Base-by-base conservation (phyloP, 805 yeast species). In the Metahyphopichia silvanorum region DNA sequence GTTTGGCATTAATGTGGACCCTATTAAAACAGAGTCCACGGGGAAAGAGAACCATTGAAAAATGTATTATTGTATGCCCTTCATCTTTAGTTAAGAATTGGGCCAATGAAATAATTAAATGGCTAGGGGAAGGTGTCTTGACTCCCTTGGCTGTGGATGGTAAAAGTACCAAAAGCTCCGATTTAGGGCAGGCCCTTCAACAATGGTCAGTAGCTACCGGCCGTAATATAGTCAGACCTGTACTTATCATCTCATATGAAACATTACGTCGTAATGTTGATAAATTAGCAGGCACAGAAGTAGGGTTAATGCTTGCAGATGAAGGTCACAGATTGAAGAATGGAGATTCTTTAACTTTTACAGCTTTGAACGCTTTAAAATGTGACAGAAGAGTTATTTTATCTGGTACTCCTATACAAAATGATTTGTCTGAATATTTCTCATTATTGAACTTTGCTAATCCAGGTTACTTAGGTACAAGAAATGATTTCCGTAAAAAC, bases 361-460 rank as follows among this genome's bases (percentile, higher is more conserved):
- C 86, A 0, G 86, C 97, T 0, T 69, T 91, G 25, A 80, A 86
- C 48, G 74, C 87, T n/a, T 70, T 93, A 34, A 77, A 82, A 32
- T 91, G 95, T 53, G 79, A 82, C 31, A 70, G 98, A 49, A 71
- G 98, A 37, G 97, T 91, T 6, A 91, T 91, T 43, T 63, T 91
- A 15, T 86, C 96, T 1, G 98, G 98, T 23, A 91, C 98, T 0
- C 98, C 98, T 1, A 89, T 91, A 42, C 98, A 91, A 57, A 91
- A 91, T 49, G 98, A 91, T 63, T 66, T 91, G 21, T 82, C 95
- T 0, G 98, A 91, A 59, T 91, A 91, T 60, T 93, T 88, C 52
- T 86, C 98, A 1, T 62, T 91, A 31, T 65, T 93, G 39, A 86
- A 81, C 48, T 91, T 91, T 64, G 95, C 98, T 6, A 93, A 91